These are phyloP conservation scores for Linum trigynum DNA, from an alignment of 345 rosid genomes.

Conservation along the genomic window DNA sequence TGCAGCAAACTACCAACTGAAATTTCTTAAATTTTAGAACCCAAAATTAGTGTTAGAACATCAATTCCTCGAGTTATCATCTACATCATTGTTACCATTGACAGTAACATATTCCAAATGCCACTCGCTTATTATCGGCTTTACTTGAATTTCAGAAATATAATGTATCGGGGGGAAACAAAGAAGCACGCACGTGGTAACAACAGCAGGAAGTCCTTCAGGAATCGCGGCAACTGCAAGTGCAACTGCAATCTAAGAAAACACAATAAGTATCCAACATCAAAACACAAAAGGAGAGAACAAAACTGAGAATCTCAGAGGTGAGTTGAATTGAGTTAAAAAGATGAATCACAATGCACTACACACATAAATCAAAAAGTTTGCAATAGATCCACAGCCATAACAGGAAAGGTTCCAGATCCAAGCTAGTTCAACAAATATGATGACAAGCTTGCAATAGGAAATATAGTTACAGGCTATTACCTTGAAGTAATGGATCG, in stretches of 20 bases:
- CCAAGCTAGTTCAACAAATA: neutral
- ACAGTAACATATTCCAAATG: neutral
- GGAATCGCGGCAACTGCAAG: conserved; percentile 99
- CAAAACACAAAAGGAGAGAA: neutral
- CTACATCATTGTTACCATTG: neutral
- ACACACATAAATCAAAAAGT: too few relatives aligned
- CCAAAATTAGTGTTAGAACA: neutral
- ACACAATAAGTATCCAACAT: conserved; percentile 20
- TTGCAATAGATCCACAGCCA: neutral
- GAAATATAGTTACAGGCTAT: neutral
- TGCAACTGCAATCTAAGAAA: conserved; percentile 93
- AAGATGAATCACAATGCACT: neutral
- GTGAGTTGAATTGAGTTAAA: neutral
- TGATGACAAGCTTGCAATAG: neutral
- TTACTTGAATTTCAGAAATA: neutral
- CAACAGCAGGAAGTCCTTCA: conserved; percentile 99
- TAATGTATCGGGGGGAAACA: neutral
- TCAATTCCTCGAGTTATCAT: neutral
- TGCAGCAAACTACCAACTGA: neutral
- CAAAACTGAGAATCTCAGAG: neutral
- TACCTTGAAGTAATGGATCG: conserved; percentile 98
- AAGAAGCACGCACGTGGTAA: conserved; percentile 73
- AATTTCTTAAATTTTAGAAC: neutral
- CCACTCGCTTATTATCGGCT: neutral
- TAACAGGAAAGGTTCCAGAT: neutral